phyloP scores from a whole-genome alignment of 2,329 filamentous ascomycete genomes.

The Leptographium procerum region DNA sequence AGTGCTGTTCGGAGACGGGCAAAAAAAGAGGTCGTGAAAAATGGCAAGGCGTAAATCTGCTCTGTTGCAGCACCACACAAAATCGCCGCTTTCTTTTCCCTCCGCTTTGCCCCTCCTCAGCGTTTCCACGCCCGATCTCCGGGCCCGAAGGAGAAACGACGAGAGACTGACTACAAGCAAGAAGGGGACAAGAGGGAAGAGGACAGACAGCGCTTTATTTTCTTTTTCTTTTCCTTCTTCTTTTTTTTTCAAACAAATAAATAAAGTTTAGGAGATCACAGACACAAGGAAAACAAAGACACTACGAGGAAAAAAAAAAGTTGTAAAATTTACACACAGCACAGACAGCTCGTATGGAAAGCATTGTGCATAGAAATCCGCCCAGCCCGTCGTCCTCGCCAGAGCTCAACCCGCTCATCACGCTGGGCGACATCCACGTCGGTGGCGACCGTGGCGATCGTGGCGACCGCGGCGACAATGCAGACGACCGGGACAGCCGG shows the following conservation, averaged over 20 bases:
- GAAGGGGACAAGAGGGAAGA: not conserved
- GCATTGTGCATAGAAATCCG: not conserved
- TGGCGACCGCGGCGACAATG: too few species aligned
- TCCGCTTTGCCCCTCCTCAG: too few species aligned
- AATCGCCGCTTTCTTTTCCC: not conserved
- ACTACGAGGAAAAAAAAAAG: not conserved
- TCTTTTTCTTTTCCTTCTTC: too few species aligned
- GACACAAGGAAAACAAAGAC: not conserved
- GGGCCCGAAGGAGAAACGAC: too few species aligned
- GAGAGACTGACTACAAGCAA: not conserved
- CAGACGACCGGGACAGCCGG: conserved; percentile 1
- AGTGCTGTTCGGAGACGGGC: not conserved
- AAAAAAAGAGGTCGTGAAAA: not conserved
- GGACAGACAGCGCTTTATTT: not conserved
- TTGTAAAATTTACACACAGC: too few species aligned
- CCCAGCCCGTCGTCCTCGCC: conserved; percentile 29
- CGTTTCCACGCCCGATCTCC: too few species aligned
- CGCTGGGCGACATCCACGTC: conserved; percentile 20
- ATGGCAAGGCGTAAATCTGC: not conserved
- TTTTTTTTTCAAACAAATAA: too few species aligned
- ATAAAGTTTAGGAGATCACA: too few species aligned
- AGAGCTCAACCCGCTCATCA: conserved; percentile 37
- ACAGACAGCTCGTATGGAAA: not conserved
- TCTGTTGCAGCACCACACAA: not conserved
- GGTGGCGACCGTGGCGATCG: too few species aligned